Evolutionary conservation across 176 grass and related monocot species (phyloP).

Genomic region (Cocos nucifera): DNA sequence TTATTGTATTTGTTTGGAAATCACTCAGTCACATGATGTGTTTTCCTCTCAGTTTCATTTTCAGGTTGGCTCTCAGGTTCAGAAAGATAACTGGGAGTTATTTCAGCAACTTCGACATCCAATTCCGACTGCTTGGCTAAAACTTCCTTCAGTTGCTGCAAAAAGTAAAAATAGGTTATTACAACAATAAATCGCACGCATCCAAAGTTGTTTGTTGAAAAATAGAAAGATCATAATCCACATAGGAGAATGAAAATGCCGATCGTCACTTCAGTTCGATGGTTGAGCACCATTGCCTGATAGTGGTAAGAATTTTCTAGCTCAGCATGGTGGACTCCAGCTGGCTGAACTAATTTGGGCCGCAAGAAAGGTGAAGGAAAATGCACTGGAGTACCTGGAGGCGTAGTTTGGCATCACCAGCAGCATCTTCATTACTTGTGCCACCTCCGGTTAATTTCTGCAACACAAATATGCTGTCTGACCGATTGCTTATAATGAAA

Average conservation of each 20-base stretch:
- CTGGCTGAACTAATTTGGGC: background rate
- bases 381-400: constrained; percentile 33
- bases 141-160: constrained; percentile 77
- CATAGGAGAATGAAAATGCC: constrained; percentile 8
- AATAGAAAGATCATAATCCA: constrained; percentile 9
- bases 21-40: constrained; percentile 13
- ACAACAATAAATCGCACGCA: constrained; percentile 1
- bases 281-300: no score
- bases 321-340: constrained; percentile 6
- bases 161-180: constrained; percentile 14
- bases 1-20: constrained; percentile 37
- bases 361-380: background rate
- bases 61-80: constrained; percentile 28
- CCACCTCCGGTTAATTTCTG: constrained; percentile 45
- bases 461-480: constrained; percentile 12
- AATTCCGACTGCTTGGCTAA: constrained; percentile 76
- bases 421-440: constrained; percentile 19
- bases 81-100: constrained; percentile 64
- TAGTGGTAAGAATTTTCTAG: background rate
- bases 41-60: constrained; percentile 28
- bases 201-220: constrained; percentile 12
- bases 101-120: constrained; percentile 71
- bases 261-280: no score
- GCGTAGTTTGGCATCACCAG: constrained; percentile 41
- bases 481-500: constrained; percentile 14